phyloP scores from a whole-genome alignment of 768 basidiomycete genomes.

The Auricularia sp. region DNA sequence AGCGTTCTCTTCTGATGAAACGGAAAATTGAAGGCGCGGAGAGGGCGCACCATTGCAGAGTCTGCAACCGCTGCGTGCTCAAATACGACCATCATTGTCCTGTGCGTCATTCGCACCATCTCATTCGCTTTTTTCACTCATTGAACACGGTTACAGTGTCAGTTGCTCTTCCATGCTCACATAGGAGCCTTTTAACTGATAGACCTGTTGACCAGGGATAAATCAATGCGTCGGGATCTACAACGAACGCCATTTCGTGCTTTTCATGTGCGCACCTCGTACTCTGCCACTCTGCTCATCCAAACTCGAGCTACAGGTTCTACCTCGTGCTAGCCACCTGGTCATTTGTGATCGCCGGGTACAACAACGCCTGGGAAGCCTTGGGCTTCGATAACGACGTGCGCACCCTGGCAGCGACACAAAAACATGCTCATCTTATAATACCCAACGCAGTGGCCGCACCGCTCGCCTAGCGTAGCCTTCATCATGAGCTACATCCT shows the following conservation, averaged over 20 bases:
- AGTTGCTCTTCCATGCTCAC: constrained; percentile 4
- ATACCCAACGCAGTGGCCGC: constrained; percentile 37
- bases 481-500: constrained; percentile 75
- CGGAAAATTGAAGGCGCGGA: constrained; percentile 22
- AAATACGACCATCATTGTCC: constrained; percentile 92
- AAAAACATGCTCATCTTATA: neutral
- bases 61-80: constrained; percentile 82
- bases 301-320: constrained; percentile 34
- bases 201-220: constrained; percentile 51
- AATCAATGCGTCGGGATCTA: constrained; percentile 95
- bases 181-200: neutral
- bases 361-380: constrained; percentile 44
- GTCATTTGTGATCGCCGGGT: constrained; percentile 56
- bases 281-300: neutral
- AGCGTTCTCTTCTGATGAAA: neutral
- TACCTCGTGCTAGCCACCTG: constrained; percentile 71
- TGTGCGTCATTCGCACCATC: constrained; percentile 36
- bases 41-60: constrained; percentile 88
- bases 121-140: neutral
- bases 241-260: constrained; percentile 91
- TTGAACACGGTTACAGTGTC: constrained; percentile 15
- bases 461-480: constrained; percentile 53
- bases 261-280: constrained; percentile 65
- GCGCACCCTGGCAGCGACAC: neutral
- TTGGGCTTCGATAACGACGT: constrained; percentile 45